Conservation (phyloP, 2,329 filamentous ascomycete species). For the Hymenoscyphus occultus region DNA sequence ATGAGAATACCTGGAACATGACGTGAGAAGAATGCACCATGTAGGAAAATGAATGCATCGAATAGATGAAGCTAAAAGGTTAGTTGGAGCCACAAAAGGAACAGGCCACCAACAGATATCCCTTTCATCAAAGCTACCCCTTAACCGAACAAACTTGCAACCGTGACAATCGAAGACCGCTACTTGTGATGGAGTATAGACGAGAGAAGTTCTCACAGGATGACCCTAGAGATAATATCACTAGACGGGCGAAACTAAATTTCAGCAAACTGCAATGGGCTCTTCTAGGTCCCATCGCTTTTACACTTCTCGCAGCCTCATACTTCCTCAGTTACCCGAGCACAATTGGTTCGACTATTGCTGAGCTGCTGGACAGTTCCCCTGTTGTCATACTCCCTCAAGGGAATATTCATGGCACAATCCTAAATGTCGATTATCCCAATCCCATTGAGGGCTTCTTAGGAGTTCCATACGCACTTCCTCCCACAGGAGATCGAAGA, state of each 20-base stretch:
- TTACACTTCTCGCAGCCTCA: not conserved
- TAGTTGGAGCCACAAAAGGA: not conserved
- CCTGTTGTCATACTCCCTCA: conserved; percentile 17
- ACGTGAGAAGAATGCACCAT: not conserved
- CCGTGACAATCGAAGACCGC: too few relatives aligned
- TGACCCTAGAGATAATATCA: not conserved
- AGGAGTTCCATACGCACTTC: conserved; percentile 47
- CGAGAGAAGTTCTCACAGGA: not conserved
- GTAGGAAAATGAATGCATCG: not conserved
- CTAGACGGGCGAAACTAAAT: not conserved
- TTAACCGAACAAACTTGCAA: not conserved
- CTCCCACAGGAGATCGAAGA: conserved; percentile 44
- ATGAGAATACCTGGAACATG: not conserved
- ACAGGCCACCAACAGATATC: not conserved
- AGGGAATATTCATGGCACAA: conserved; percentile 35
- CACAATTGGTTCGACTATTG: not conserved
- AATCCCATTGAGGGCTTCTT: conserved; percentile 43
- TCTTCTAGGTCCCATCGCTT: not conserved
- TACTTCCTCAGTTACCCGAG: not conserved
- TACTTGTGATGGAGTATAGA: not conserved
- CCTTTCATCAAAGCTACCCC: not conserved
- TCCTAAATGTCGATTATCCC: conserved; percentile 28
- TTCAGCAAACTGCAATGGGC: not conserved
- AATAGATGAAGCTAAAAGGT: not conserved
- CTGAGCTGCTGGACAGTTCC: not conserved